Percentiles rank a stretch among this genome's conserved stretches.
Conservation (phyloP, 495 filamentous ascomycete species). For the Trichoderma parareesei region DNA sequence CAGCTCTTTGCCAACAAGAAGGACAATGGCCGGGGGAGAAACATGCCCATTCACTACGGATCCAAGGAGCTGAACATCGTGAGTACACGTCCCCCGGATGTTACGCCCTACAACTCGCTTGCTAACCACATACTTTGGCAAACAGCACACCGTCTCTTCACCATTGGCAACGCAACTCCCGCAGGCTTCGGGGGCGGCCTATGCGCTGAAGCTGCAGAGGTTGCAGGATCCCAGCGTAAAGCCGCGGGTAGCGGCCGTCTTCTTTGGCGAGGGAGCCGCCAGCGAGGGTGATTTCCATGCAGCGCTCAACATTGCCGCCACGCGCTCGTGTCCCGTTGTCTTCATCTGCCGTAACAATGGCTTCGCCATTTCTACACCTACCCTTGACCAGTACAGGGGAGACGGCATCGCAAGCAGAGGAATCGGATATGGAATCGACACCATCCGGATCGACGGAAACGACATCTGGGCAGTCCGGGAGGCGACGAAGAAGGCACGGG, state of each 20-base stretch:
- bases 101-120: background rate
- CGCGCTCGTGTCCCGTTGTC: conserved; percentile 79
- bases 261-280: conserved; percentile 97
- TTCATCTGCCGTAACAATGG: conserved; percentile 98
- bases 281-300: conserved; percentile 98
- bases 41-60: conserved; percentile 98
- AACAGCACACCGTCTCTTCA: conserved; percentile 84
- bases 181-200: conserved; percentile 88
- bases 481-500: conserved; percentile 68
- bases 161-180: conserved; percentile 92
- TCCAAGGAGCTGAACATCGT: conserved; percentile 75
- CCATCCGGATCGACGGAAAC: conserved; percentile 92
- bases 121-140: conserved; percentile 13
- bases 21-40: conserved; percentile 75
- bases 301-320: conserved; percentile 92
- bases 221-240: conserved; percentile 57
- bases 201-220: conserved; percentile 82
- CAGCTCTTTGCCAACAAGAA: conserved; percentile 87
- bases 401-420: conserved; percentile 94
- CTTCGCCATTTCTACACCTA: conserved; percentile 91
- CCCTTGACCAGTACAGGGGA: conserved; percentile 91
- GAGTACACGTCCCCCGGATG: conserved; percentile 18
- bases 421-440: conserved; percentile 96
- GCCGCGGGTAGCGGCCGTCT: conserved; percentile 72
- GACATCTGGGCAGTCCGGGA: conserved; percentile 92